Evolutionary conservation across 179 eudicot species (phyloP), one percentile per base, ranked within the genome.

Genomic region (Silene coronaria): DNA sequence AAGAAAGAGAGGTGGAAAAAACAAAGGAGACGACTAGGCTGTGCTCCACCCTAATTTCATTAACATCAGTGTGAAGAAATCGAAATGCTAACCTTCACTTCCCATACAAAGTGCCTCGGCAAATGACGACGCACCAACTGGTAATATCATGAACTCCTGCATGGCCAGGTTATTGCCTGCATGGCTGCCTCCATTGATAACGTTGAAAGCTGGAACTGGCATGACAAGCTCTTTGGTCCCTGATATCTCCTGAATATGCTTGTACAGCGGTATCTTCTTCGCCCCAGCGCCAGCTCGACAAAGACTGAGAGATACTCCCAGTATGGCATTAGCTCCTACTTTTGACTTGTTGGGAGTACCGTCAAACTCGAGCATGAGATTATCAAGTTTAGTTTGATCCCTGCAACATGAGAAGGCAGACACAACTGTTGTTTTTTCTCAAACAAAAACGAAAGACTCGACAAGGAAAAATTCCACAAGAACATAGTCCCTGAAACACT

Each of bases 141-240:
- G 97, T 76, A 94, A 79, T 73, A 94, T 92, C 97, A 92, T 94
- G 81, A 94, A 94, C 75, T 94, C 97, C 85, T 94, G 98, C 98
- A 94, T 94, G 74, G 98, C 98, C 78, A 94, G 81, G 75, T 89
- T 92, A 83, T 94, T 94, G 21, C 98, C 98, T 62, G 98, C 98
- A 79, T 94, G 98, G 86, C 98, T 94, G 42, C 98, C 98, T 79
- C 98, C 98, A 81, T 94, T 94, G 12, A 94, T 94, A 76, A 94
- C 98, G 83, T 94, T 94, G 86, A 94, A 94, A 62, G 98, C 98
- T 55, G 98, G 98, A 81, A 94, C 98, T 12, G 98, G 98, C 98
- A 94, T 94, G 76, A 94, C 98, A 73, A 92, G 96, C 77, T 94
- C 98, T 86, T 89, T 89, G 21, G 97, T 94, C 59, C 96, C 91